These are phyloP conservation scores for Kodamaea kakaduensis DNA, from an alignment of 805 yeast species.

Conservation along the genomic window DNA sequence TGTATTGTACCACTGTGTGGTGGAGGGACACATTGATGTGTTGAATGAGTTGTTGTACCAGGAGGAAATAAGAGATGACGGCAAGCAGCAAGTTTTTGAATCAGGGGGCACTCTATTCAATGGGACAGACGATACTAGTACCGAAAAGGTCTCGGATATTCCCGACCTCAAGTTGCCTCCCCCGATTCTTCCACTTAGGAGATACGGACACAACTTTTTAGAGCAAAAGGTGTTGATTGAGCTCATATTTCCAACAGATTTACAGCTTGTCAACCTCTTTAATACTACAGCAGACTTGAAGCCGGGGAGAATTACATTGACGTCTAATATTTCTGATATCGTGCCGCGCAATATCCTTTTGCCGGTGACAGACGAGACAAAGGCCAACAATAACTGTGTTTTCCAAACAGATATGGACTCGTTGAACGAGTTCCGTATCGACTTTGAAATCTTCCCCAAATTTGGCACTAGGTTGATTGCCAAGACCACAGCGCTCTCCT, in stretches of 20 bases:
- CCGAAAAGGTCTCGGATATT: constrained; percentile 57
- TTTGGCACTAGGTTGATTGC: constrained; percentile 93
- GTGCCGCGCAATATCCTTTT: constrained; percentile 83
- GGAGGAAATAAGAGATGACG: constrained; percentile 14
- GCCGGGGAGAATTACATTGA: constrained; percentile 81
- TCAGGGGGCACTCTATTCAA: constrained; percentile 28
- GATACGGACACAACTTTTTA: constrained; percentile 93
- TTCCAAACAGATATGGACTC: constrained; percentile 81
- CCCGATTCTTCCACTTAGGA: constrained; percentile 87
- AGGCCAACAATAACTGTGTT: constrained; percentile 55
- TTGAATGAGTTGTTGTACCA: constrained; percentile 58
- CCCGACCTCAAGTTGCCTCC: constrained; percentile 94
- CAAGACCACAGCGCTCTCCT: constrained; percentile 74
- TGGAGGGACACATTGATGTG: constrained; percentile 90
- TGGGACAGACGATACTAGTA: constrained; percentile 27
- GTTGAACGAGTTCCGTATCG: constrained; percentile 58
- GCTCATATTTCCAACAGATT: constrained; percentile 54
- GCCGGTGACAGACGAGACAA: constrained; percentile 61
- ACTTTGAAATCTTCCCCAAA: constrained; percentile 88
- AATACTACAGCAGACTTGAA: constrained; percentile 40
- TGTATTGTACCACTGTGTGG: constrained; percentile 84
- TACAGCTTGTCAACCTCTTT: constrained; percentile 45
- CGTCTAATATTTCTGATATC: constrained; percentile 70
- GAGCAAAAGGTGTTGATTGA: constrained; percentile 87
- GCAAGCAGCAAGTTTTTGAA: too few species aligned